Evolutionary conservation across 345 rosid species (phyloP).

Genomic region (Cardiospermum halicacabum): DNA sequence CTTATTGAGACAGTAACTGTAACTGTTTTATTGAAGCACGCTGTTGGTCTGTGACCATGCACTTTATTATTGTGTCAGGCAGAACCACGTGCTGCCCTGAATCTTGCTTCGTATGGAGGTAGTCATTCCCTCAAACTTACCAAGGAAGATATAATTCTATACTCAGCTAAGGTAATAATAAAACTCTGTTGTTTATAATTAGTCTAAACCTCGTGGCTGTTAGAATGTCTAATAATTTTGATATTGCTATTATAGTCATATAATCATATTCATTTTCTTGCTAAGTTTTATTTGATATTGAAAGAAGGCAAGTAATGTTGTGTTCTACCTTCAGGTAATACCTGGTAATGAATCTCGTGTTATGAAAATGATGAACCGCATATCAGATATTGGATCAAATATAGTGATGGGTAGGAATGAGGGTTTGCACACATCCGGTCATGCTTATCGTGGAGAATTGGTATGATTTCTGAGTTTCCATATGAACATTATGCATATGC

Average conservation of each 20-base stretch:
- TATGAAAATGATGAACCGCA: constrained; percentile 95
- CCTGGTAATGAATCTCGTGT: constrained; percentile 98
- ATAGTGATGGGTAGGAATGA: constrained; percentile 87
- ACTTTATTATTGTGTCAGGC: constrained; percentile 59
- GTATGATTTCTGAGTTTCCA: constrained; percentile 34
- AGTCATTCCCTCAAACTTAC: constrained; percentile 81
- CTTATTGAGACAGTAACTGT: not conserved
- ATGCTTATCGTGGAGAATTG: constrained; percentile 94
- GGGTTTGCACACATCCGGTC: constrained; percentile 93
- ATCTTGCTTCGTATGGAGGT: constrained; percentile 93
- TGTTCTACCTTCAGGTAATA: constrained; percentile 59
- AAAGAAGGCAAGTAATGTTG: constrained; percentile 3
- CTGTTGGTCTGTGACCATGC: constrained; percentile 30
- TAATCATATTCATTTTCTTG: constrained; percentile 6
- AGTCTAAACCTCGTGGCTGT: not conserved
- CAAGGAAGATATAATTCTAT: constrained; percentile 80
- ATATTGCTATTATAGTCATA: not conserved
- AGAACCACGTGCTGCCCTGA: constrained; percentile 96
- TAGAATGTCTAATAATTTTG: not conserved
- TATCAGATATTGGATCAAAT: constrained; percentile 86
- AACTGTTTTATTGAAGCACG: constrained; percentile 7
- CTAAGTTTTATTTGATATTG: constrained; percentile 1
- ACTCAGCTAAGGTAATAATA: constrained; percentile 92
- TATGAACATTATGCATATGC: constrained; percentile 3
- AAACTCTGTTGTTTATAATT: not conserved